phyloP scores from a whole-genome alignment of 169 alveolate genomes.

The Eimeria brunetti region DNA sequence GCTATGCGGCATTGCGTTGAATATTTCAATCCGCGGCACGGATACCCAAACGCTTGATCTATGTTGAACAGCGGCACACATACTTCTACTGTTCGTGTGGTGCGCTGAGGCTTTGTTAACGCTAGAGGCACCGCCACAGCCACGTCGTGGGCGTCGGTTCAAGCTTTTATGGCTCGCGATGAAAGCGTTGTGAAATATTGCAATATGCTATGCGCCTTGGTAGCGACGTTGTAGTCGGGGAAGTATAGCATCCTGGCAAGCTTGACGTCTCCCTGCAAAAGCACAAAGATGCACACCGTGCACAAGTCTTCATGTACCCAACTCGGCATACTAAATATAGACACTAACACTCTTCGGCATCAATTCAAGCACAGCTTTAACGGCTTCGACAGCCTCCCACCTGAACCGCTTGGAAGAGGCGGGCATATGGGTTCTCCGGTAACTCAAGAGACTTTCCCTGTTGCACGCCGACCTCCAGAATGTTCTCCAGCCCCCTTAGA shows the following conservation, averaged over 20 bases:
- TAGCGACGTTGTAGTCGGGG: slow-evolving; percentile 87
- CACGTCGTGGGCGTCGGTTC: background rate
- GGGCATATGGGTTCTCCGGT: slow-evolving; percentile 91
- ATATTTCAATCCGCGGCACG: background rate
- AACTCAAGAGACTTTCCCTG: slow-evolving; percentile 87
- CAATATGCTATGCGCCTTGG: slow-evolving; percentile 86
- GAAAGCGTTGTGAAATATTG: slow-evolving; percentile 66
- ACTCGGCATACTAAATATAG: background rate
- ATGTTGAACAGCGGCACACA: background rate
- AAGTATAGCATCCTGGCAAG: slow-evolving; percentile 87
- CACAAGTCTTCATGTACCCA: background rate
- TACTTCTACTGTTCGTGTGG: slow-evolving; percentile 3
- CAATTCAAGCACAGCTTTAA: background rate
- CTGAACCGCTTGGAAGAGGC: slow-evolving; percentile 88
- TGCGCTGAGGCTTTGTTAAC: background rate
- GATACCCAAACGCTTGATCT: slow-evolving; percentile 3
- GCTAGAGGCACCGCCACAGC: background rate
- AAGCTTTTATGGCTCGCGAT: slow-evolving; percentile 72
- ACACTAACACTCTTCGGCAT: too few relatives aligned
- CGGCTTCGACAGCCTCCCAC: slow-evolving; percentile 65
- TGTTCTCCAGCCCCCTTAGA: slow-evolving; percentile 89
- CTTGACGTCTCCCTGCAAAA: slow-evolving; percentile 82
- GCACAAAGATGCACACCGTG: background rate
- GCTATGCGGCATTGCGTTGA: background rate
- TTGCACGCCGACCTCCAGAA: slow-evolving; percentile 88